Evolutionary conservation across 2,329 filamentous ascomycete species (phyloP).

Genomic region (Botrytis galanthina): DNA sequence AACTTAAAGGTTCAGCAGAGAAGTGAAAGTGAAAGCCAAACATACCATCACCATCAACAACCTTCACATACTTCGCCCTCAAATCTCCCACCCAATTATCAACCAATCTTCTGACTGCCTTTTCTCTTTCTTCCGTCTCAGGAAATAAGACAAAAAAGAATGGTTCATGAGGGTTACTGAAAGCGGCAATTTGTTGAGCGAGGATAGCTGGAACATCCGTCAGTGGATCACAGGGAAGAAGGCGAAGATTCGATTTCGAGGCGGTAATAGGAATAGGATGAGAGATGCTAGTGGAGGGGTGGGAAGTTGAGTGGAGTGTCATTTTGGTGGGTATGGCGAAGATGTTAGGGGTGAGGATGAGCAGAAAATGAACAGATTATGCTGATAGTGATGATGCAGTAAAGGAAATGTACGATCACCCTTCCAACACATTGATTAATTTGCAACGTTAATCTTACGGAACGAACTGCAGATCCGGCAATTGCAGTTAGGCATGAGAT

Average conservation of each 20-base stretch:
- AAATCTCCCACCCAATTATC: conserved; percentile 25
- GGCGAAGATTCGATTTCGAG: neutral
- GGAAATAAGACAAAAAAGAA: conserved; percentile 27
- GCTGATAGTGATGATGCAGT: neutral
- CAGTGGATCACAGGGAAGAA: conserved; percentile 9
- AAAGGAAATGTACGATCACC: neutral
- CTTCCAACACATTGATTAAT: neutral
- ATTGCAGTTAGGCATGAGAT: neutral
- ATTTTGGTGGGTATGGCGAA: neutral
- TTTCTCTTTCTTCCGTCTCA: conserved; percentile 21
- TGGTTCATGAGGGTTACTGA: conserved; percentile 22
- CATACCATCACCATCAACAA: conserved; percentile 25
- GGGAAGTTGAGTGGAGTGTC: too few relatives aligned
- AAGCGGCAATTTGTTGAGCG: conserved; percentile 22
- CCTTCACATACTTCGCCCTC: conserved; percentile 27
- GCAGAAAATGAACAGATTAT: neutral
- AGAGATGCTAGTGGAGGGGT: neutral
- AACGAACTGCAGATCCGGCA: neutral
- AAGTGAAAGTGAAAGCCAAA: neutral
- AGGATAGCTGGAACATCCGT: conserved; percentile 24
- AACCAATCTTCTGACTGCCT: conserved; percentile 24
- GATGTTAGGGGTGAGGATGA: neutral
- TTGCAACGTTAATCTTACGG: neutral
- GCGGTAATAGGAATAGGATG: neutral
- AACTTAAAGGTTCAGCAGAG: neutral